A percentile compares a stretch with the other conserved stretches of the same genome.
Evolutionary conservation across 192 early-diverging fungal genomes (phyloP).

Genomic region (Pilobolus umbonatus): DNA sequence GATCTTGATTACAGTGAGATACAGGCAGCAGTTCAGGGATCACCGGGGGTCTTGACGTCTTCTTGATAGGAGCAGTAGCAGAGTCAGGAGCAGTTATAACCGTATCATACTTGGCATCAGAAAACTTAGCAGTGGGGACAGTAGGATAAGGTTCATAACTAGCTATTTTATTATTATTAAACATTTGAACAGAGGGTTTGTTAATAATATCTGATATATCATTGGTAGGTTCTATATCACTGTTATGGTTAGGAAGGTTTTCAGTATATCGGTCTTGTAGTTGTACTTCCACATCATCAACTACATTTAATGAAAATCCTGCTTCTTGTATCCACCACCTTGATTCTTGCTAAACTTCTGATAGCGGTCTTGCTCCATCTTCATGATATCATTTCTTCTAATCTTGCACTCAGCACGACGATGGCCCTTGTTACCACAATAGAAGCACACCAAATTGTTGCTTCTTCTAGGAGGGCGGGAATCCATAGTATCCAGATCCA

Average conservation of each 20-base stretch:
- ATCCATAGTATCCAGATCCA: not conserved
- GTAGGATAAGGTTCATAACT: not conserved
- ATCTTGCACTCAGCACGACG: not conserved
- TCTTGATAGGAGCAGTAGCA: not conserved
- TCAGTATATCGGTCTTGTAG: too few relatives aligned
- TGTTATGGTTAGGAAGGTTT: not conserved
- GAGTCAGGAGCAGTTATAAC: not conserved
- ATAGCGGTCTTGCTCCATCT: too few relatives aligned
- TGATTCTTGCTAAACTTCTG: too few relatives aligned
- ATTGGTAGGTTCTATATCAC: too few relatives aligned
- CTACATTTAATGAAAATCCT: conserved; percentile 10
- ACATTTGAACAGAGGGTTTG: too few relatives aligned
- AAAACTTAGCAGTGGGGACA: too few relatives aligned
- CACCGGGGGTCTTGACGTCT: not conserved
- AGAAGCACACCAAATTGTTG: not conserved
- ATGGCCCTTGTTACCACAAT: not conserved
- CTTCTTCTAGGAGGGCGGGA: not conserved
- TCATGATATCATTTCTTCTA: not conserved
- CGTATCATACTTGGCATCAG: not conserved
- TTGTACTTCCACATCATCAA: conserved; percentile 8
- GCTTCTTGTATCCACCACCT: not conserved
- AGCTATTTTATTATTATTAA: not conserved
- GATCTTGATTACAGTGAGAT: not conserved
- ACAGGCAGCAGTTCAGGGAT: not conserved
- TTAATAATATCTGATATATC: too few relatives aligned